phyloP scores from a whole-genome alignment of 306 rosid genomes.

The Pterocarpus macrocarpus region DNA sequence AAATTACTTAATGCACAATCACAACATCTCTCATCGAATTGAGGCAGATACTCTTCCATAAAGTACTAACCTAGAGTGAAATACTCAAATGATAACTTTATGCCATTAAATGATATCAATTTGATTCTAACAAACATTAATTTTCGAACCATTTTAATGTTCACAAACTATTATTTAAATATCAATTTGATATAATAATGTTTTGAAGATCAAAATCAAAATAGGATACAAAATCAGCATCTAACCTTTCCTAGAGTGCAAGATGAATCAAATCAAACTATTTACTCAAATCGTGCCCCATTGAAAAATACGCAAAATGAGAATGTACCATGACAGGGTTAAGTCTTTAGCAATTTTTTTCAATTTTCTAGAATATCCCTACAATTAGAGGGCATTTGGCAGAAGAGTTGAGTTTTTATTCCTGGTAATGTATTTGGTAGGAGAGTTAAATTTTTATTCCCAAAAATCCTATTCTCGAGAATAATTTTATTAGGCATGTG shows the following conservation, averaged over 20 bases:
- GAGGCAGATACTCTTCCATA: background rate
- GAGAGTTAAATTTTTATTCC: too few species aligned
- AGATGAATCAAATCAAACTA: constrained; percentile 1
- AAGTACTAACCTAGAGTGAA: too few species aligned
- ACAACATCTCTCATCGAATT: background rate
- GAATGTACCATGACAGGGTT: constrained; percentile 38
- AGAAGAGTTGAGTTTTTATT: too few species aligned
- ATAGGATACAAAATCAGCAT: background rate
- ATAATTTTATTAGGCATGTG: too few species aligned
- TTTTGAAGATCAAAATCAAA: background rate
- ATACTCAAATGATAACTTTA: too few species aligned
- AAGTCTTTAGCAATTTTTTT: background rate
- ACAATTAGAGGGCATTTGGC: too few species aligned
- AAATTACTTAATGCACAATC: background rate
- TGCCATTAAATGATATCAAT: too few species aligned
- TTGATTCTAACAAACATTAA: background rate
- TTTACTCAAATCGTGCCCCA: background rate
- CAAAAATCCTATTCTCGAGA: too few species aligned
- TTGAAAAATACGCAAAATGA: constrained; percentile 32
- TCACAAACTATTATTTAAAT: background rate
- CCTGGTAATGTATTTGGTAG: too few species aligned
- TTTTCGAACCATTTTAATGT: background rate
- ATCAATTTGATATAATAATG: background rate
- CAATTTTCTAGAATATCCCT: too few species aligned
- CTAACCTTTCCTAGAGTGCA: background rate